A percentile compares a stretch with the other conserved stretches of the same genome.
Conservation (phyloP, 164 flowering plant genomes). For the Euptelea pleiosperma region DNA sequence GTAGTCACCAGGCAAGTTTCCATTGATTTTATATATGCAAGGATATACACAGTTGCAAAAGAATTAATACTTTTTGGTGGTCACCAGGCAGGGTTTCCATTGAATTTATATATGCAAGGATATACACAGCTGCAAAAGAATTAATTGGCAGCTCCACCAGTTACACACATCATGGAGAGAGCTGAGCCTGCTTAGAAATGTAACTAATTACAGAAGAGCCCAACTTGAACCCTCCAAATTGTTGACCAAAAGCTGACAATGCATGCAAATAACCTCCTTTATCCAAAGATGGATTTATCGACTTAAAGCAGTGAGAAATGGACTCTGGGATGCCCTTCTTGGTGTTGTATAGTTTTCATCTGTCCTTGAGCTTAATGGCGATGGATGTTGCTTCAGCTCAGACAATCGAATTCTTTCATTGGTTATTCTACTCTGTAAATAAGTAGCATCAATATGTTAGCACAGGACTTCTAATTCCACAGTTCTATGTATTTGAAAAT, state of each 20-base stretch:
- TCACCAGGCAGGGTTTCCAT: too few relatives aligned
- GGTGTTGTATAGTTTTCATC: slow-evolving; percentile 41
- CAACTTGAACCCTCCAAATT: slow-evolving; percentile 9
- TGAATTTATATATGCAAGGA: slow-evolving; percentile 2
- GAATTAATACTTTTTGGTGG: too few relatives aligned
- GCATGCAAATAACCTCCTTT: background rate
- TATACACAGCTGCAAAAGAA: slow-evolving; percentile 6
- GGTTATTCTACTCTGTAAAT: slow-evolving; percentile 48
- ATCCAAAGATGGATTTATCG: slow-evolving; percentile 23
- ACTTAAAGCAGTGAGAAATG: slow-evolving; percentile 53
- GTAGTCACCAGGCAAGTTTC: too few relatives aligned
- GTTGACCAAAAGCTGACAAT: slow-evolving; percentile 23
- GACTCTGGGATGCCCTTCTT: slow-evolving; percentile 27
- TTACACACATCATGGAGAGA: background rate
- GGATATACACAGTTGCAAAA: slow-evolving; percentile 5
- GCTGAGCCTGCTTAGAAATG: background rate
- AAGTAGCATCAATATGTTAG: background rate
- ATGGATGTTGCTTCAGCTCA: slow-evolving; percentile 50
- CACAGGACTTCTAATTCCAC: background rate
- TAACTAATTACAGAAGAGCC: slow-evolving; percentile 2
- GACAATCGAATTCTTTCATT: slow-evolving; percentile 56
- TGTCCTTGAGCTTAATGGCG: slow-evolving; percentile 40
- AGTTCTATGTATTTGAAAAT: background rate
- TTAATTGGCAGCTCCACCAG: background rate
- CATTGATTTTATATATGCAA: slow-evolving; percentile 5